Evolutionary conservation across 192 early-diverging fungal species (phyloP), one percentile per base, ranked within the genome.

Genomic region (Paraglomus brasilianum): DNA sequence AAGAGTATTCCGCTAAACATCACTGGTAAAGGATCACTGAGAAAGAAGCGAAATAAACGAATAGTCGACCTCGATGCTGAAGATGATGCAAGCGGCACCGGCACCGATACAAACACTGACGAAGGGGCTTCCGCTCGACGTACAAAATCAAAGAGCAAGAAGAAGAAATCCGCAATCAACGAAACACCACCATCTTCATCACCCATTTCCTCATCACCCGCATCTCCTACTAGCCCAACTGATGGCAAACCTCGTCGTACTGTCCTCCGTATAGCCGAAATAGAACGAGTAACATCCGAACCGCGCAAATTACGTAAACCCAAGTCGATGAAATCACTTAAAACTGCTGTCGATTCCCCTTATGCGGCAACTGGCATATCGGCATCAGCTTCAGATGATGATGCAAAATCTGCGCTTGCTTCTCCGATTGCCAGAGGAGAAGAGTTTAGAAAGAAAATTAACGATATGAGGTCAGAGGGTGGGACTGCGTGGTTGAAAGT

Each of bases 401-500:
- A 70, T 24, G 50, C 42, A 14, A 61, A 66, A 13, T 51, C 69
- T n/a, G 14, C 67, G 7, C 38, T 63, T 5, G 64, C 60, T 7
- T 57, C 45, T 9, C 63, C 51, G 72, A 66, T 48, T 36, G 58
- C 5, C 47, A 19, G 4, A n/a, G 55, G 70, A 0, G 82, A 81
- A 14, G 73, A 62, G 0, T 83, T 78, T 64, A 78, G 77, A 63
- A 72, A 71, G 11, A 82, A 76, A 53, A 78, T 86, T 11, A 81
- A 83, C 45, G 75, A 75, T 8, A 80, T 86, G 66, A 72, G 82
- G 9, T 79, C 72, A 9, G 82, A 86, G 61, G 80, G 82, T 11
- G 84, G 84, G 11, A 71, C 72, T 1, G 78, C 76, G 3, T 86
- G 84, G 84, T 72, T 86, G 40, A 73, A 72, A 19, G 84, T 86